Conservation (phyloP, 2,329 filamentous ascomycete genomes). For the Peltaster fructicola region DNA sequence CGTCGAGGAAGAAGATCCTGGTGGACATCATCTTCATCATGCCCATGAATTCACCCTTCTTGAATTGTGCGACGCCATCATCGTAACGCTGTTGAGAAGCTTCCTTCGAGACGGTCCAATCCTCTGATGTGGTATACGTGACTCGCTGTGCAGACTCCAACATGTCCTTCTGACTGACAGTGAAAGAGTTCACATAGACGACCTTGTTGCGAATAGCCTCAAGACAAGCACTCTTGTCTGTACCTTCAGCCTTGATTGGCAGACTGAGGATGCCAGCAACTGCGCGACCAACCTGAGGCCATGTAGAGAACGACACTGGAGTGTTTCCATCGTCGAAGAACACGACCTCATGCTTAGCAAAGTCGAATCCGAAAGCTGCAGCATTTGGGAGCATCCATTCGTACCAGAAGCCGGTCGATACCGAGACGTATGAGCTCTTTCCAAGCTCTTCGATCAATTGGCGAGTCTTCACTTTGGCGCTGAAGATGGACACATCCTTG, state of each 20-base stretch:
- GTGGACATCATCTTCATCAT: slow-evolving; percentile 37
- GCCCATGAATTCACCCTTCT: slow-evolving; percentile 26
- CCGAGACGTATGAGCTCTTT: slow-evolving; percentile 11
- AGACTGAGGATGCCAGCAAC: slow-evolving; percentile 28
- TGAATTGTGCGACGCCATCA: slow-evolving; percentile 29
- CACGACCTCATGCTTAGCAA: slow-evolving; percentile 13
- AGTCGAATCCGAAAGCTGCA: slow-evolving; percentile 21
- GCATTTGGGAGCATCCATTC: slow-evolving; percentile 20
- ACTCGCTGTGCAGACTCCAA: slow-evolving; percentile 43
- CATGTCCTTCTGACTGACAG: slow-evolving; percentile 45
- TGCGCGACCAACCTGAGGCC: slow-evolving; percentile 36
- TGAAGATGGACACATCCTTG: slow-evolving; percentile 10
- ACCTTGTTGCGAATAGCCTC: slow-evolving; percentile 30
- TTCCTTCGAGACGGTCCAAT: slow-evolving; percentile 42
- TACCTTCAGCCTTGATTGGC: slow-evolving; percentile 20
- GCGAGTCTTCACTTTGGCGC: slow-evolving; percentile 4
- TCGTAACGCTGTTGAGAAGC: slow-evolving; percentile 29
- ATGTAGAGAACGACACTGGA: slow-evolving; percentile 40
- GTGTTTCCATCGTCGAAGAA: slow-evolving; percentile 39
- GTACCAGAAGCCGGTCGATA: slow-evolving; percentile 17
- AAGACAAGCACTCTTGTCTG: slow-evolving; percentile 22
- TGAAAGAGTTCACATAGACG: slow-evolving; percentile 39
- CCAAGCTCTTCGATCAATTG: slow-evolving; percentile 12
- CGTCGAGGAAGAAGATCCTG: slow-evolving; percentile 29
- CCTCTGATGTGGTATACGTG: slow-evolving; percentile 35